Conservation (phyloP, 768 basidiomycete species). For the Albatrellus ellisii region DNA sequence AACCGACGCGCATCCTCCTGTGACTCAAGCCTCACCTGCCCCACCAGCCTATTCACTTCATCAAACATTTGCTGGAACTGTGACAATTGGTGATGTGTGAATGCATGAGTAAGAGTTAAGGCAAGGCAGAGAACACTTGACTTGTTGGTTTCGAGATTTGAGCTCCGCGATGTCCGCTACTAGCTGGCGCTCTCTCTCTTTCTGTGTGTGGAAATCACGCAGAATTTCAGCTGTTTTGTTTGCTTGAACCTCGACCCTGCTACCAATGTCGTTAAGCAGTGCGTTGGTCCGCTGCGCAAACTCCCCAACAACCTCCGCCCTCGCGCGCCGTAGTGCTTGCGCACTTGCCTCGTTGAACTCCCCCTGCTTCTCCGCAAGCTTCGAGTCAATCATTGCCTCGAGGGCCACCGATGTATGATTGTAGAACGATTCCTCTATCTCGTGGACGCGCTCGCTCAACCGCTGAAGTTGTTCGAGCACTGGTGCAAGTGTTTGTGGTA, state of each 20-base stretch:
- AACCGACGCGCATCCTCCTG: too few relatives aligned
- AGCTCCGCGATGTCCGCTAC: background rate
- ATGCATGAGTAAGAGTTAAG: too few relatives aligned
- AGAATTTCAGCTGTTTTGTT: background rate
- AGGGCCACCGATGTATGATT: background rate
- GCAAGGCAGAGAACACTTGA: too few relatives aligned
- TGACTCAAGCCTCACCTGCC: too few relatives aligned
- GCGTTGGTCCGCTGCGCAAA: background rate
- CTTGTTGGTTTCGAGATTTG: background rate
- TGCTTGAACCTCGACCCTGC: background rate
- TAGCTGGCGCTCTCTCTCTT: background rate
- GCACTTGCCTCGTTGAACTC: background rate
- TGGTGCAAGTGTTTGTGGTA: background rate
- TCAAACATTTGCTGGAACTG: too few relatives aligned
- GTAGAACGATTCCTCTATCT: background rate
- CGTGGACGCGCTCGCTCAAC: background rate
- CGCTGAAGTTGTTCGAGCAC: background rate
- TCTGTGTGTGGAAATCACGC: background rate
- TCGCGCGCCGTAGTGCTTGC: background rate
- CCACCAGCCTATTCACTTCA: too few relatives aligned
- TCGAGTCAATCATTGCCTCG: background rate
- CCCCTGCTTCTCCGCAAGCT: background rate
- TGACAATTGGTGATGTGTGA: too few relatives aligned
- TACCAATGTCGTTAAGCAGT: background rate
- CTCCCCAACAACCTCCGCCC: background rate